Base-by-base conservation (phyloP, 1,139 yeast species). In the Williopsis jadinii region DNA sequence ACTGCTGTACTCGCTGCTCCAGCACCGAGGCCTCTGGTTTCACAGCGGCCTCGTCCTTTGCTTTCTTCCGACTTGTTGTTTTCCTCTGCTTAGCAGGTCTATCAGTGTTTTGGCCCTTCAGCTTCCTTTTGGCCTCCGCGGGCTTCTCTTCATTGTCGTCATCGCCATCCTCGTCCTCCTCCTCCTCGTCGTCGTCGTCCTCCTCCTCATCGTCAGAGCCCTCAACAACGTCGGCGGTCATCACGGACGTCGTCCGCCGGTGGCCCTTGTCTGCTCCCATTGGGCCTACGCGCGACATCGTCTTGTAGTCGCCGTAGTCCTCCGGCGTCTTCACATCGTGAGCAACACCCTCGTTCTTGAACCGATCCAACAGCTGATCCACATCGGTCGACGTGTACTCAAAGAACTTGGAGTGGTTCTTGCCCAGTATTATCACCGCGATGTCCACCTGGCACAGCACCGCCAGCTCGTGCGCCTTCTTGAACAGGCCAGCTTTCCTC, bases 401-500 rank as follows among this genome's bases (percentile, higher is more conserved):
- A 60, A 83, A 85, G 36, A 85, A 71, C 56, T 77, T 78, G 24
- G 66, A 60, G 52, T 85, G 83, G 63, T 86, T 87, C 56, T 77
- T 77, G n/a, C 95, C 95, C 37, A 88, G 71, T 29, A 92, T 87
- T 24, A 92, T 79, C 30, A 92, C 94, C 2, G 97, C 94, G 39
- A 92, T 72, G 58, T 92, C 97, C 9, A 88, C 95, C 50, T 87
- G 94, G 61, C 98, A 90, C 41, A 92, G 70, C 15, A 90, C 90
- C 1, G 97, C 82, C 46, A 92, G 71, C 63, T 92, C 98, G 59
- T 90, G 95, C 2, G 98, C 98, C 62, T 92, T 92, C 60, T 92
- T 92, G 68, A 92, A 90, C 38, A 92, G 69, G 1, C 98, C 98
- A 0, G 95, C 95, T 62, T 90, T 92, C 43, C 98, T 75, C 62